phyloP scores from a whole-genome alignment of 2,329 filamentous ascomycete genomes.

The Plenodomus tracheiphilus region DNA sequence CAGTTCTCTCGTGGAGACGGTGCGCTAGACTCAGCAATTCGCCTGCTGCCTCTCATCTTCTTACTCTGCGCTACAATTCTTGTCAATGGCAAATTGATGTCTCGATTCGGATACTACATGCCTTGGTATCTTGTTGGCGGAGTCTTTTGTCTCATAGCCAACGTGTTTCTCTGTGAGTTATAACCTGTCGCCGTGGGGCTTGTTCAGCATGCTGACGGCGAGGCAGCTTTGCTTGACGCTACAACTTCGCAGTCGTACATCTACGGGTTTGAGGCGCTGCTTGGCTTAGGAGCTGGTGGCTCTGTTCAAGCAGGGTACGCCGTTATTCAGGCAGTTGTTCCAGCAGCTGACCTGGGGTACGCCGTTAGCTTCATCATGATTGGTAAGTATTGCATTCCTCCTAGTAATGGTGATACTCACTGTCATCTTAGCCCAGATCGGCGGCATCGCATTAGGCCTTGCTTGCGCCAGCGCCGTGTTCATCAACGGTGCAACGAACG shows the following conservation, averaged over 20 bases:
- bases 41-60: slow-evolving; percentile 30
- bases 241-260: background rate
- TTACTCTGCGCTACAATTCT: slow-evolving; percentile 15
- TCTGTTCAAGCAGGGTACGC: slow-evolving; percentile 2
- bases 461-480: background rate
- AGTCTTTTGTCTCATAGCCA: background rate
- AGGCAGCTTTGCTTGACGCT: background rate
- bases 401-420: background rate
- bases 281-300: slow-evolving; percentile 2
- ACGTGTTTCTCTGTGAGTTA: background rate
- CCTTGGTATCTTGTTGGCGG: slow-evolving; percentile 15
- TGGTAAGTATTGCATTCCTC: background rate
- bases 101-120: slow-evolving; percentile 21
- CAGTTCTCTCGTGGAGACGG: slow-evolving; percentile 26
- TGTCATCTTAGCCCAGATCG: background rate
- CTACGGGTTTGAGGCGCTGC: slow-evolving; percentile 2
- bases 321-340: slow-evolving; percentile 3
- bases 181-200: too few relatives aligned
- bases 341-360: background rate
- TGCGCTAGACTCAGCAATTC: slow-evolving; percentile 22
- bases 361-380: background rate
- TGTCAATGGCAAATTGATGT: slow-evolving; percentile 21
- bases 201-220: too few relatives aligned
- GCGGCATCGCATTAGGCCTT: background rate
- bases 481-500: background rate